Conservation (phyloP, 2,329 filamentous ascomycete species). For the Erysiphe neolycopersici region DNA sequence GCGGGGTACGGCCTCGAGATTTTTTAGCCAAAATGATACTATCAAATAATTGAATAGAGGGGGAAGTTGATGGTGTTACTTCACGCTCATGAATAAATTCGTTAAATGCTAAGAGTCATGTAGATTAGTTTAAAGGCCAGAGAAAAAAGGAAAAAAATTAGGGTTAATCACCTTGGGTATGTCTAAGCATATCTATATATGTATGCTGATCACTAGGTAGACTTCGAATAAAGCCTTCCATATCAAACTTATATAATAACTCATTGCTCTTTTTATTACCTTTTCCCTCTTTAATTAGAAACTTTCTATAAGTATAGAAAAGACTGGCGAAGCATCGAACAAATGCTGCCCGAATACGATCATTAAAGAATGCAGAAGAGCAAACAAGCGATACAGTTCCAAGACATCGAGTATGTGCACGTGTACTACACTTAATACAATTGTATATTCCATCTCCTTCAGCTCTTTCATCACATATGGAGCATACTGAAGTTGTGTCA, state of each 20-base stretch:
- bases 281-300: conserved; percentile 29
- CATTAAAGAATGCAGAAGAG: conserved; percentile 31
- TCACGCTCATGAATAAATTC: conserved; percentile 71
- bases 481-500: conserved; percentile 36
- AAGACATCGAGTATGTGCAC: conserved; percentile 31
- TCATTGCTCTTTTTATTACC: conserved; percentile 29
- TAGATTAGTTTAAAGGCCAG: conserved; percentile 12
- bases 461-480: conserved; percentile 50
- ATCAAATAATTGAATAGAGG: conserved; percentile 51
- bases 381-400: conserved; percentile 37
- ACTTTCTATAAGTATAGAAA: conserved; percentile 38
- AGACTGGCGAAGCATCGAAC: conserved; percentile 38
- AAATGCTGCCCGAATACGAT: conserved; percentile 35
- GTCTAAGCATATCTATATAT: conserved; percentile 34
- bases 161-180: conserved; percentile 30
- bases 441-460: conserved; percentile 41
- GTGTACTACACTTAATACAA: conserved; percentile 35
- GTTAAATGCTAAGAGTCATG: conserved; percentile 32
- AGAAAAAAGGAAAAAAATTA: background rate
- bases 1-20: conserved; percentile 33
- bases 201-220: conserved; percentile 39
- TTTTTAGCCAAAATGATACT: conserved; percentile 60
- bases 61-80: conserved; percentile 30
- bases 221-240: conserved; percentile 36
- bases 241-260: conserved; percentile 36